A percentile compares a stretch with the other conserved stretches of the same genome.
These are phyloP conservation scores for Heterobasidion irregulare DNA, from an alignment of 1,284 basidiomycete species.

Conservation along the genomic window DNA sequence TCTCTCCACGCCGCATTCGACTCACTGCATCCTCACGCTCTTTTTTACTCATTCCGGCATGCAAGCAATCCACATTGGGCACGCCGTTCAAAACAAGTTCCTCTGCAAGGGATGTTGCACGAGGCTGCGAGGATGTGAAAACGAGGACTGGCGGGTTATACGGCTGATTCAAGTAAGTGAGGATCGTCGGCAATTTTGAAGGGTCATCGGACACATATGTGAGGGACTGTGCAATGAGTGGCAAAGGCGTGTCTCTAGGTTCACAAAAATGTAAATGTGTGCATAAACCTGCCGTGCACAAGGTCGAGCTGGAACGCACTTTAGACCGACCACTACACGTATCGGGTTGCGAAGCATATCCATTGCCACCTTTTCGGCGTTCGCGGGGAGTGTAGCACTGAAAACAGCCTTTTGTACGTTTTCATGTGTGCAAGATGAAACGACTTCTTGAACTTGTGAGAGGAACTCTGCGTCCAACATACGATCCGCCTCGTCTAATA, in stretches of 20 bases:
- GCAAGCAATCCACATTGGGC: constrained; percentile 87
- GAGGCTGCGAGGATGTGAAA: constrained; percentile 89
- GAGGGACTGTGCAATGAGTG: constrained; percentile 78
- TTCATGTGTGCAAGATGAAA: constrained; percentile 73
- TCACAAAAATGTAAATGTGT: constrained; percentile 2
- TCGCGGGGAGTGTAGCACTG: constrained; percentile 89
- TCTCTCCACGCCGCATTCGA: constrained; percentile 80
- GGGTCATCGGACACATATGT: constrained; percentile 90
- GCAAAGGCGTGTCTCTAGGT: constrained; percentile 78
- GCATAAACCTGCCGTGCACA: not conserved
- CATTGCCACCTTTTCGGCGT: constrained; percentile 83
- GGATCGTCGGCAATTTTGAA: constrained; percentile 85
- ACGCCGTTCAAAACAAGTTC: constrained; percentile 80
- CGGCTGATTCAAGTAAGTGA: constrained; percentile 73
- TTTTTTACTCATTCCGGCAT: constrained; percentile 81
- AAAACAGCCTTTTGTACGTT: constrained; percentile 84
- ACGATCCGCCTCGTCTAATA: constrained; percentile 89
- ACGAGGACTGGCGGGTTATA: constrained; percentile 90
- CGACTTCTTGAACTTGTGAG: constrained; percentile 82
- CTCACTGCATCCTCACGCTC: constrained; percentile 83
- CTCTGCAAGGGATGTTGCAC: constrained; percentile 85
- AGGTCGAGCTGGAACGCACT: constrained; percentile 42
- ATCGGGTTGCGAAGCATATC: constrained; percentile 79
- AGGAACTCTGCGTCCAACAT: constrained; percentile 88
- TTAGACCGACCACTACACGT: constrained; percentile 88